Conservation (phyloP, 441 rosid genomes). For the Adansonia gregorii region DNA sequence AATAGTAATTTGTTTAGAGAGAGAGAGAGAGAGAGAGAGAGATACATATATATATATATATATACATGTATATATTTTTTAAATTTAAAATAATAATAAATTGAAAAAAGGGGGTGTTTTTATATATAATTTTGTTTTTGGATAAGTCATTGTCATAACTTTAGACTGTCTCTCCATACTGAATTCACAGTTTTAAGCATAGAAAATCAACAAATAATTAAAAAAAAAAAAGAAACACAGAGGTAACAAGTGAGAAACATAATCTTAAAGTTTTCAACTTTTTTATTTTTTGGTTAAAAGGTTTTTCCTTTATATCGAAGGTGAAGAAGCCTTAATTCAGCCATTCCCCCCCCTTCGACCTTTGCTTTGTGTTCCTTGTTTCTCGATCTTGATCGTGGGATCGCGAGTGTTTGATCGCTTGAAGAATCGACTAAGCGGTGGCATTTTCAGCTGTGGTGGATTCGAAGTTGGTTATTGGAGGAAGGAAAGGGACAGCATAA, state of each 20-base stretch:
- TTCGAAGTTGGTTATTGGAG: conserved; percentile 24
- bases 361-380: conserved; percentile 6
- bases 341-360: not conserved
- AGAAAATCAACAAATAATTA: conserved; percentile 17
- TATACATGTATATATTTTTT: no score
- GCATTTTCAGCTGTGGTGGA: conserved; percentile 29
- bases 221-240: conserved; percentile 7
- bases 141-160: not conserved
- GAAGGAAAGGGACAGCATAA: not conserved
- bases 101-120: no score
- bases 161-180: conserved; percentile 62
- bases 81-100: no score
- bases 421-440: conserved; percentile 20
- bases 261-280: conserved; percentile 3
- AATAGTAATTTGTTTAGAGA: no score
- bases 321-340: not conserved
- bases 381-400: conserved; percentile 34
- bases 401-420: conserved; percentile 25
- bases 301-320: conserved; percentile 17
- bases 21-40: no score
- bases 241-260: not conserved
- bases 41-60: no score
- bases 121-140: not conserved
- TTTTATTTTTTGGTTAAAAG: not conserved
- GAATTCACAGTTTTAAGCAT: conserved; percentile 57